These are phyloP conservation scores for Nitzschia sp. DNA, from an alignment of 108 stramenopile species.

Conservation along the genomic window DNA sequence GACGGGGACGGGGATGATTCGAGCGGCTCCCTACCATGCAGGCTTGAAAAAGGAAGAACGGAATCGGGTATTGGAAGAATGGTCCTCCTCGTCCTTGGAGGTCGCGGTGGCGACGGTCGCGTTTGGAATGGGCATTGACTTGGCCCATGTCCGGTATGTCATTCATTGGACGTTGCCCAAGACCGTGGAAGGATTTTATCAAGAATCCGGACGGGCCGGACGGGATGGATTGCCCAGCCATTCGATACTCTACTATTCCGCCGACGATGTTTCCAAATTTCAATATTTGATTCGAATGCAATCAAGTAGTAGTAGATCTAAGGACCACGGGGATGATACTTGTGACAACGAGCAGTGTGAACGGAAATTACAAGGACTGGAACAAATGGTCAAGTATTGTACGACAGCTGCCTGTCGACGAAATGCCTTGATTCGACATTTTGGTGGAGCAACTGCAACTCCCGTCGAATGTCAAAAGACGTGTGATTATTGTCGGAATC, in stretches of 20 bases:
- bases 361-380: conserved; percentile 52
- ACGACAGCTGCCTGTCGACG: conserved; percentile 59
- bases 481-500: conserved; percentile 79
- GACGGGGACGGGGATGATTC: background rate
- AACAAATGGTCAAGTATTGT: conserved; percentile 78
- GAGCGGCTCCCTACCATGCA: conserved; percentile 56
- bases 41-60: conserved; percentile 70
- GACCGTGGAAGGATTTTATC: conserved; percentile 86
- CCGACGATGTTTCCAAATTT: conserved; percentile 75
- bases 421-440: conserved; percentile 65
- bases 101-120: conserved; percentile 77
- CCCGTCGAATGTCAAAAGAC: conserved; percentile 55
- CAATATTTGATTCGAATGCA: conserved; percentile 57
- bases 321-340: conserved; percentile 17
- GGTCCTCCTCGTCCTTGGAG: conserved; percentile 55
- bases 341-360: conserved; percentile 20
- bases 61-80: conserved; percentile 51
- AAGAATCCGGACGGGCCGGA: conserved; percentile 89
- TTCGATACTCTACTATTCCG: conserved; percentile 81
- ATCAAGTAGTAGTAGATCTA: conserved; percentile 14
- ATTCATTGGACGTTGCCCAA: conserved; percentile 89
- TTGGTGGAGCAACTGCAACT: conserved; percentile 68
- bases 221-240: conserved; percentile 77
- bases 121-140: conserved; percentile 95
- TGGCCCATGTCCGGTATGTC: conserved; percentile 84